Conservation (phyloP, 257 asterid species). For the Przewalskia tangutica region DNA sequence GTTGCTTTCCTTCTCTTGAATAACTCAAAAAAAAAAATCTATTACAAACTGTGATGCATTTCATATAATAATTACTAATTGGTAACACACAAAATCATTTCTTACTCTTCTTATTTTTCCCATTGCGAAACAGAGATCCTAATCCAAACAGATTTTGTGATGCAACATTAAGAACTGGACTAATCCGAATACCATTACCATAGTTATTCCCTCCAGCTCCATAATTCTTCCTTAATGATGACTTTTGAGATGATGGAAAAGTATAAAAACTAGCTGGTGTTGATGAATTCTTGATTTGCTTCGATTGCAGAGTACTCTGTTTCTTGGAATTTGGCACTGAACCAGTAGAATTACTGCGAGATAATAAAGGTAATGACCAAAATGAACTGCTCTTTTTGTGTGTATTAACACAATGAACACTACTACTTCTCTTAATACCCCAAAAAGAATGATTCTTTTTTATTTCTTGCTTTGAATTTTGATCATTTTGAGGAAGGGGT, state of each 20-base stretch:
- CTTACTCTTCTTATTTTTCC: conserved; percentile 28
- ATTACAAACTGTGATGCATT: not conserved
- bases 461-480: conserved; percentile 9
- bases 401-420: conserved; percentile 31
- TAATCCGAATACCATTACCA: conserved; percentile 27
- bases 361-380: conserved; percentile 33
- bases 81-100: conserved; percentile 7
- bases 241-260: conserved; percentile 30
- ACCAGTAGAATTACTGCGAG: conserved; percentile 45
- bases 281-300: conserved; percentile 6
- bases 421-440: conserved; percentile 34
- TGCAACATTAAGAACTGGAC: conserved; percentile 30
- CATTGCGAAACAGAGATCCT: conserved; percentile 36
- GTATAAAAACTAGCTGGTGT: conserved; percentile 6
- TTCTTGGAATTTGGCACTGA: conserved; percentile 26
- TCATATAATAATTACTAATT: not conserved
- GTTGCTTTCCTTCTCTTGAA: not conserved
- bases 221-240: conserved; percentile 29
- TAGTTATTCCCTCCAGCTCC: conserved; percentile 16
- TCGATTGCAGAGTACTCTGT: not conserved
- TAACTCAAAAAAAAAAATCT: not conserved
- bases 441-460: conserved; percentile 27
- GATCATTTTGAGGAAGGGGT: conserved; percentile 4
- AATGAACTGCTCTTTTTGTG: conserved; percentile 33
- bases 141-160: conserved; percentile 38